Percentiles rank a stretch among this genome's conserved stretches.
These are phyloP conservation scores for Vaccinium macrocarpon DNA, from an alignment of 148 eudicot genomes.

Conservation along the genomic window DNA sequence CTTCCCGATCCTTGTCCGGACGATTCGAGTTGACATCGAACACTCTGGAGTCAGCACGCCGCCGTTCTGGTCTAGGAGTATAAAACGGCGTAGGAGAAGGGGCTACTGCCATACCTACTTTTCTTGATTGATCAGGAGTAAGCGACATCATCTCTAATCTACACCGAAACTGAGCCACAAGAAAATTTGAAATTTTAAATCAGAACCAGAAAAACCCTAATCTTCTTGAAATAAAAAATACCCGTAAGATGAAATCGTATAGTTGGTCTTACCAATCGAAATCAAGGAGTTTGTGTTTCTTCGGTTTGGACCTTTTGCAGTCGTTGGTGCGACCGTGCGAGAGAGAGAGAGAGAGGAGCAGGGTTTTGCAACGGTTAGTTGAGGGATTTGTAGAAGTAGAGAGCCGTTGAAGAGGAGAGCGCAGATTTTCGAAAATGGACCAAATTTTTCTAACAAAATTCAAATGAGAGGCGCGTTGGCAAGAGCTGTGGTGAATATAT, in stretches of 20 bases:
- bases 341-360: slow-evolving; percentile 1
- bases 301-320: background rate
- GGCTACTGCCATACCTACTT: slow-evolving; percentile 54
- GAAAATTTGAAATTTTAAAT: background rate
- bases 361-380: slow-evolving; percentile 13
- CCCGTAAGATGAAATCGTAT: background rate
- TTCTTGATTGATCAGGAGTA: slow-evolving; percentile 67
- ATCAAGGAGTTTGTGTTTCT: background rate
- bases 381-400: slow-evolving; percentile 4
- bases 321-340: background rate
- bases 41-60: slow-evolving; percentile 46
- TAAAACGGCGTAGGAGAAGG: slow-evolving; percentile 74
- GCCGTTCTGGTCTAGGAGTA: slow-evolving; percentile 77
- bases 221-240: background rate
- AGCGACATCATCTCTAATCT: slow-evolving; percentile 43
- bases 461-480: slow-evolving; percentile 16
- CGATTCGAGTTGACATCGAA: slow-evolving; percentile 44
- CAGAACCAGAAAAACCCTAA: background rate
- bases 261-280: background rate
- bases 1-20: slow-evolving; percentile 60
- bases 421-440: slow-evolving; percentile 1
- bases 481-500: background rate
- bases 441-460: background rate
- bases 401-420: slow-evolving; percentile 12
- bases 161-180: background rate